Evolutionary conservation across 345 rosid genomes (phyloP).

Genomic region (Euphorbia pulcherrima): DNA sequence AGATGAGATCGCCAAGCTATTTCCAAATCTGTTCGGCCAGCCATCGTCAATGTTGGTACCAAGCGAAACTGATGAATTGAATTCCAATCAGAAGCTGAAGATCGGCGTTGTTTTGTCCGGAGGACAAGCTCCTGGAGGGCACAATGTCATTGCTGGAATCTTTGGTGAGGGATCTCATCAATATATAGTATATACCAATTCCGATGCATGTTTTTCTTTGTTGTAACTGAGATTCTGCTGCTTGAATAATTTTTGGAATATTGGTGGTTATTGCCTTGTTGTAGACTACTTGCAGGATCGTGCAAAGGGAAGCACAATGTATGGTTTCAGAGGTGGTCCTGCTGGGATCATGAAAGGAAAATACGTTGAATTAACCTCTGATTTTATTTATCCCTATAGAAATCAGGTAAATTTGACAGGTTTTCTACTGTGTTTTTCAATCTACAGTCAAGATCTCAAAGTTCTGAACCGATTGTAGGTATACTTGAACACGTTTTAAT

Average conservation of each 20-base stretch:
- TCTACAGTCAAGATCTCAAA: background rate
- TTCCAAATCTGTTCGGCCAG: slow-evolving; percentile 82
- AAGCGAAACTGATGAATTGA: slow-evolving; percentile 24
- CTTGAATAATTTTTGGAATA: background rate
- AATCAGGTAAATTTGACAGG: slow-evolving; percentile 56
- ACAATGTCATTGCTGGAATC: slow-evolving; percentile 89
- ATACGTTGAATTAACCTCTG: slow-evolving; percentile 62
- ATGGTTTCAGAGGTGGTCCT: slow-evolving; percentile 94
- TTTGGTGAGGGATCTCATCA: slow-evolving; percentile 50
- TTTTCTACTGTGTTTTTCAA: background rate
- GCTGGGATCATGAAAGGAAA: slow-evolving; percentile 97
- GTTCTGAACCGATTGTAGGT: background rate
- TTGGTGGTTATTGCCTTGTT: background rate
- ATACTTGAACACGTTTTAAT: background rate
- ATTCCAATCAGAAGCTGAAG: slow-evolving; percentile 54
- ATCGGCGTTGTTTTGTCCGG: slow-evolving; percentile 94
- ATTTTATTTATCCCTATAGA: slow-evolving; percentile 74
- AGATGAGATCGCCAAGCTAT: slow-evolving; percentile 91
- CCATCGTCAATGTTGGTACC: slow-evolving; percentile 72
- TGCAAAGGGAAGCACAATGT: slow-evolving; percentile 66
- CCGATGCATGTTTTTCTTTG: background rate
- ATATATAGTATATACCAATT: background rate
- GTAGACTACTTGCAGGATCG: slow-evolving; percentile 82
- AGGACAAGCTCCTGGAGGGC: slow-evolving; percentile 99
- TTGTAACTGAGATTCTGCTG: slow-evolving; percentile 1